phyloP scores from a whole-genome alignment of 208 protist species.

The Herpetomonas muscarum region DNA sequence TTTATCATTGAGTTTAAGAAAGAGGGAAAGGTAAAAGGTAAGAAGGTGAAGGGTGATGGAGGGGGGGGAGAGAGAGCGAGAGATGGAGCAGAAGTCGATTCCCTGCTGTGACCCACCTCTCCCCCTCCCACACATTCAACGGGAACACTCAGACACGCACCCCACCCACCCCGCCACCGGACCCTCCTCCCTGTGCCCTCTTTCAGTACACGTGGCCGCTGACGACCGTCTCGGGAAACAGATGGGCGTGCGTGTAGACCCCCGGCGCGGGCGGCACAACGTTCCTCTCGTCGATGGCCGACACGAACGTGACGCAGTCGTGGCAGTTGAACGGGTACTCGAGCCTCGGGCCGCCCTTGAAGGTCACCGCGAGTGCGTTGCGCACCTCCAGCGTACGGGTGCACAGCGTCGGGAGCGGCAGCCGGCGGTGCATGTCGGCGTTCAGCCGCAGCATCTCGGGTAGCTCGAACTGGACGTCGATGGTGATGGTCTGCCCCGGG shows the following conservation, averaged over 20 bases:
- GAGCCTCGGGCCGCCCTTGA: background rate
- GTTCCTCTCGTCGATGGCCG: slow-evolving; percentile 5
- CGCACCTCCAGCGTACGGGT: background rate
- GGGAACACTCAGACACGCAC: no score
- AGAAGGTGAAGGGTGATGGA: no score
- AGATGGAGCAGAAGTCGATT: no score
- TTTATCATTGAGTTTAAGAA: no score
- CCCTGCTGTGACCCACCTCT: no score
- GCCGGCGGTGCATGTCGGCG: background rate
- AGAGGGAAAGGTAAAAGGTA: no score
- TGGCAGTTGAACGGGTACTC: slow-evolving; percentile 1
- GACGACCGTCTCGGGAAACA: background rate
- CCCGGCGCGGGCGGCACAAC: background rate
- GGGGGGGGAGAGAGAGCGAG: no score
- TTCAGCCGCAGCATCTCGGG: background rate
- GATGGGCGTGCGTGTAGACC: background rate
- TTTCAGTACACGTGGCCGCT: background rate
- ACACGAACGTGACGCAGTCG: slow-evolving; percentile 6
- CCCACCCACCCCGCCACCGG: no score
- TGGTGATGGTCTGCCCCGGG: background rate
- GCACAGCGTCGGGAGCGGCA: background rate
- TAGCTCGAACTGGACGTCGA: background rate
- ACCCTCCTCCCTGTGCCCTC: background rate
- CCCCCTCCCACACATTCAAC: no score
- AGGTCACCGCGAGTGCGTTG: slow-evolving; percentile 4